Conservation (phyloP, 202 grass and related monocot species). For the Cymbopogon flexuosus region DNA sequence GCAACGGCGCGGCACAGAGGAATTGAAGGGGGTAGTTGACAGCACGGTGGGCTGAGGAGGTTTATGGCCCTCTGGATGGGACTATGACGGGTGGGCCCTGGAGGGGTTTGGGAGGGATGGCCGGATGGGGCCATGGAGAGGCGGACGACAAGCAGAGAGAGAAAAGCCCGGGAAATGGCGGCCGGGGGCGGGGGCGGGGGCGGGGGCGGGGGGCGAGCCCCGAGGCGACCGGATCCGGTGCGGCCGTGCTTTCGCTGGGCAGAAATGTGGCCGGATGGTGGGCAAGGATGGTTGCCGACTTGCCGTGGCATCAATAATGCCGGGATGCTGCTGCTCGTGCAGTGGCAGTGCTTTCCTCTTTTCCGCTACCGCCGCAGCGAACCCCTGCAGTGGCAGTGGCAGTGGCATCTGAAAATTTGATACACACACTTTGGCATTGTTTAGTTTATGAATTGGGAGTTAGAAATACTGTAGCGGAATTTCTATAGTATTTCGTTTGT, state of each 20-base stretch:
- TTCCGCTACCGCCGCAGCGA: neutral
- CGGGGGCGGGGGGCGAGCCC: conserved; percentile 13
- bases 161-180: conserved; percentile 51
- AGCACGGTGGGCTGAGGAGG: neutral
- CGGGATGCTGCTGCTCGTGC: neutral
- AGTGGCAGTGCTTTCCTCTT: neutral
- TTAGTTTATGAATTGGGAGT: too few species aligned
- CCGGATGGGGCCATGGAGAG: neutral
- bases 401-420: neutral
- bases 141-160: conserved; percentile 43
- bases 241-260: neutral
- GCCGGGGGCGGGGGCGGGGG: conserved; percentile 22
- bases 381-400: neutral
- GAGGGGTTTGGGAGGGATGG: neutral
- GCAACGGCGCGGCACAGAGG: conserved; percentile 14
- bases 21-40: conserved; percentile 31
- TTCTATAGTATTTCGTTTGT: too few species aligned
- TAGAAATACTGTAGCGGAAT: too few species aligned
- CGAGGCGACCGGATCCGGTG: conserved; percentile 31
- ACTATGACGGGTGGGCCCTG: conserved; percentile 14
- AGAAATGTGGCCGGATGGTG: neutral
- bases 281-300: neutral
- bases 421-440: too few species aligned
- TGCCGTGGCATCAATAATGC: neutral
- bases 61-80: conserved; percentile 2